Base-by-base conservation (phyloP, 148 eudicot species). In the Drosera capensis region DNA sequence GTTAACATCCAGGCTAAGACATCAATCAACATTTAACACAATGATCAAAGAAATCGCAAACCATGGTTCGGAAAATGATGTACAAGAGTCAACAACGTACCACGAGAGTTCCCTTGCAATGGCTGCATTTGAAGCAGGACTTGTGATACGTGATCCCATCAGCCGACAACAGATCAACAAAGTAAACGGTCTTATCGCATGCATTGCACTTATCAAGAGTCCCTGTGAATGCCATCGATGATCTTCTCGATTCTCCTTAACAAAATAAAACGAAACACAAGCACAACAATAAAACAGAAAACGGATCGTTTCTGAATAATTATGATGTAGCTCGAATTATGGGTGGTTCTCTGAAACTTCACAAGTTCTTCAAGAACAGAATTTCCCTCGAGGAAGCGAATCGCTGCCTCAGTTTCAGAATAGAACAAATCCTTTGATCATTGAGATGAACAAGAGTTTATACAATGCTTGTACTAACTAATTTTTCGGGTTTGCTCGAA, bases 61-160 rank as follows among this genome's bases (percentile, higher is more conserved):
- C n/a, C n/a, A n/a, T n/a, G n/a, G n/a, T n/a, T n/a, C n/a, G n/a
- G n/a, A n/a, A n/a, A n/a, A n/a, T n/a, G n/a, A 30, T 8, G 6
- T 8, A 19, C 2, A 20, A 17, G 3, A 11, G 26, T 5, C 14
- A 8, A 17, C 24, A 0, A 25, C 12, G 16, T 72, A 82, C 94
- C 72, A 54, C 49, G 3, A 87, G 82, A 17, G 54, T 65, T 1
- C 86, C 77, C 28, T 79, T 79, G 61, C 96, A 87, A 0, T 79
- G 77, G 49, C 65, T 70, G 64, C 96, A 87, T 68, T 60, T 77
- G 69, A 87, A 87, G 66, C 96, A 87, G 26, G 62, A 58, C 34
- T 66, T 82, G 25, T 87, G 94, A 54, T 79, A 82, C 28, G 76
- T 58, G 43, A 71, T 51, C 14, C 96, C 96, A 51, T 87, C 90